A percentile compares a stretch with the other conserved stretches of the same genome.
Conservation (phyloP, 345 rosid species). For the Ailanthus altissimus region DNA sequence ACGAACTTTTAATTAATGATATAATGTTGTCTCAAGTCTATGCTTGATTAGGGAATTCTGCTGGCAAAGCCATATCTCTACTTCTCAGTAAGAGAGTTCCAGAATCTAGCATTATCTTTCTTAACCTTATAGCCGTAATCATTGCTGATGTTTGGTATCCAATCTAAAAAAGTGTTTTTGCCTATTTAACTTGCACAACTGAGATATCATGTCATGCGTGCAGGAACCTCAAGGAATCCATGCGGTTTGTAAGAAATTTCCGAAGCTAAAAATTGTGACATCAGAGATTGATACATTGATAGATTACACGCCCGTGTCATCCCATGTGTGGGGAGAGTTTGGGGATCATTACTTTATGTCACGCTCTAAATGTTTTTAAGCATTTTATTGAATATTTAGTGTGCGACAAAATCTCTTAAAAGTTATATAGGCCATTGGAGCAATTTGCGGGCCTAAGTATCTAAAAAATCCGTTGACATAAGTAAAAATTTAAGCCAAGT, state of each 20-base stretch:
- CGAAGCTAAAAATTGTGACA: conserved; percentile 82
- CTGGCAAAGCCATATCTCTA: conserved; percentile 72
- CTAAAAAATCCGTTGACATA: too few relatives aligned
- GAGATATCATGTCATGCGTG: neutral
- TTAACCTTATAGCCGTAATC: conserved; percentile 84
- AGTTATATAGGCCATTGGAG: too few relatives aligned
- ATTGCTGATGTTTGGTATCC: neutral
- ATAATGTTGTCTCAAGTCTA: conserved; percentile 9
- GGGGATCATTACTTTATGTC: conserved; percentile 92
- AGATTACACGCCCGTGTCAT: conserved; percentile 56
- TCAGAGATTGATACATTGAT: conserved; percentile 79
- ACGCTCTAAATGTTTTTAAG: too few relatives aligned
- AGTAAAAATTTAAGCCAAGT: too few relatives aligned
- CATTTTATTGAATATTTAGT: too few relatives aligned
- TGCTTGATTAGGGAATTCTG: conserved; percentile 61
- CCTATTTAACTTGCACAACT: neutral
- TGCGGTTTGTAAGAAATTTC: conserved; percentile 67
- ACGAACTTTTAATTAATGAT: neutral
- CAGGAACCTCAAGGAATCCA: conserved; percentile 95
- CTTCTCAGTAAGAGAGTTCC: conserved; percentile 83
- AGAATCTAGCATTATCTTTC: conserved; percentile 82
- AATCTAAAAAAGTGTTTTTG: neutral
- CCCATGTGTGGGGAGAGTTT: conserved; percentile 92
- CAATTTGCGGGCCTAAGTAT: too few relatives aligned
- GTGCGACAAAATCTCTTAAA: too few relatives aligned